Evolutionary conservation across 2,329 filamentous ascomycete species (phyloP), one percentile per base, ranked within the genome.

Genomic region (Huntiella abstrusa): DNA sequence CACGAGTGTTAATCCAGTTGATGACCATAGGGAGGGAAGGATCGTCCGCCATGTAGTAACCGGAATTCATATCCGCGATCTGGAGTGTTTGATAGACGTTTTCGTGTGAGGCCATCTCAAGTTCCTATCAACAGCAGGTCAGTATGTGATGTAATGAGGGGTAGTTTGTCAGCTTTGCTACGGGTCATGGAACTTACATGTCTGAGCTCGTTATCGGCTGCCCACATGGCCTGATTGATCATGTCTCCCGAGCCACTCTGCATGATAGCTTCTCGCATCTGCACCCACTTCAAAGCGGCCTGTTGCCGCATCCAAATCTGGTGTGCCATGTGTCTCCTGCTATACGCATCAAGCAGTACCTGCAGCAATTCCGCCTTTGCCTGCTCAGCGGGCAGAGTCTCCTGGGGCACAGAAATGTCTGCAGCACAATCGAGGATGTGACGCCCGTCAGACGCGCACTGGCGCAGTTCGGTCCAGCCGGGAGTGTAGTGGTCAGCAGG

Each of bases 391-490:
- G 42, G 47, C 19, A 36, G 32, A 13, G 19, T 32, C 41, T 67
- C 59, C 39, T 62, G 60, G 3, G 74, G 73, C 10, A 78, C 73
- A 45, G 64, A 65, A 12, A 73, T 73, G 57, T 79, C 75, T 36
- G 74, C 74, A 16, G 71, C 73, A 54, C 71, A 74, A 55, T 78
- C 73, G 51, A 79, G 66, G 52, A 80, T 77, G 59, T 76, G 67
- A 55, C 76, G 73, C 5, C 75, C 75, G 54, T 79, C 75, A 37
- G 75, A 55, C 43, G 67, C 64, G 60, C 74, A 78, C 59, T 80
- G 75, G 37, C 75, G 69, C 44, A 80, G 61, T 12, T 68, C 68
- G 4, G 69, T 66, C 73, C 73, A 80, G 16, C 75, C 75, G 52
- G 77, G 73, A 10, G 73, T 75, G 59, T 74, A 71, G 55, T 76